Conservation (phyloP, 2,329 filamentous ascomycete species). For the Juglanconis juglandina region DNA sequence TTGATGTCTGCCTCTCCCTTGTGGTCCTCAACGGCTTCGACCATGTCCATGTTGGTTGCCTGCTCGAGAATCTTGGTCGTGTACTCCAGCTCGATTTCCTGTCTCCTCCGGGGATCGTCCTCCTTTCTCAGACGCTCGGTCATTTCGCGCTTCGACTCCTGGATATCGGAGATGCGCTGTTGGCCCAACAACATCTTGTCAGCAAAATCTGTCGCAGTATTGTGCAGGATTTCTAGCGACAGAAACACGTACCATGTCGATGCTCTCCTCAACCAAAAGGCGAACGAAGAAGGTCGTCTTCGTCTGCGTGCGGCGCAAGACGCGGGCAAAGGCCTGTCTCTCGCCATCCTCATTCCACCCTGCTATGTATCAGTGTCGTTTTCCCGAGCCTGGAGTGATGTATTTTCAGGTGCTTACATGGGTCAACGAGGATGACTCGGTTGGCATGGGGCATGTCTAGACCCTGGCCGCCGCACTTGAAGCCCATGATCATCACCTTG, state of each 20-base stretch:
- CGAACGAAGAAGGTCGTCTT: slow-evolving; percentile 58
- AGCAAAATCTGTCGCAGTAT: no score
- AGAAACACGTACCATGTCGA: slow-evolving; percentile 41
- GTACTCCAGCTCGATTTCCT: neutral
- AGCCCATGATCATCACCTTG: neutral
- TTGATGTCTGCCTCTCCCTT: neutral
- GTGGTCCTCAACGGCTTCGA: neutral
- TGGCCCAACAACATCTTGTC: no score
- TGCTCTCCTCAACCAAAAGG: slow-evolving; percentile 51
- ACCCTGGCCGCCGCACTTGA: slow-evolving; percentile 34
- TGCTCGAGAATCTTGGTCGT: neutral
- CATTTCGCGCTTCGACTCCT: slow-evolving; percentile 50
- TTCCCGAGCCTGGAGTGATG: no score
- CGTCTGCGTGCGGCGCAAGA: slow-evolving; percentile 62
- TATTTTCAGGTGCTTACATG: slow-evolving; percentile 30
- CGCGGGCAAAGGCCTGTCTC: slow-evolving; percentile 59
- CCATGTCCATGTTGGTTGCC: neutral
- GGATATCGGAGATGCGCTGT: slow-evolving; percentile 50
- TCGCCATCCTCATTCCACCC: slow-evolving; percentile 60
- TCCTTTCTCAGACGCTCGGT: slow-evolving; percentile 26
- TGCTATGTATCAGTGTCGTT: no score
- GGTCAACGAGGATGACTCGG: slow-evolving; percentile 52
- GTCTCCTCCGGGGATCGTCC: neutral
- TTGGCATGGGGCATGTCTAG: slow-evolving; percentile 43
- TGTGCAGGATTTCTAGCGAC: no score